Conservation (phyloP, 1,284 basidiomycete species). For the Polyporus tsugae region DNA sequence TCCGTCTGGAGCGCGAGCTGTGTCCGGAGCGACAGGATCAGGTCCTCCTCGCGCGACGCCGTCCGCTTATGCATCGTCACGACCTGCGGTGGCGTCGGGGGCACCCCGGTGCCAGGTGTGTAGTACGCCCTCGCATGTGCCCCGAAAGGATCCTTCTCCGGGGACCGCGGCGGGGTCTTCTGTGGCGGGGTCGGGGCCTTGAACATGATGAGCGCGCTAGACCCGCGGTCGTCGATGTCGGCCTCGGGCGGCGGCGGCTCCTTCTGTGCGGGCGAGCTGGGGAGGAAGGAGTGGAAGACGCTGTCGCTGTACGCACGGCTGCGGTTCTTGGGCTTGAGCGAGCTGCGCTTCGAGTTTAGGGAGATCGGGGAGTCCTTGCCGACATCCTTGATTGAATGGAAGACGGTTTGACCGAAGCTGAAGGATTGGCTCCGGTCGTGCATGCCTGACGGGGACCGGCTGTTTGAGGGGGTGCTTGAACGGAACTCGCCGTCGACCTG, state of each 20-base stretch:
- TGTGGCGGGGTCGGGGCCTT: conserved; percentile 35
- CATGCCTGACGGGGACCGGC: conserved; percentile 21
- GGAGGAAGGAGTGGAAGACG: conserved; percentile 61
- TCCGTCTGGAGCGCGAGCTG: conserved; percentile 76
- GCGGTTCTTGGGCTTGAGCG: conserved; percentile 46
- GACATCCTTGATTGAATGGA: conserved; percentile 45
- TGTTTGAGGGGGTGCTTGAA: conserved; percentile 22
- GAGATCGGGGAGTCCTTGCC: conserved; percentile 28
- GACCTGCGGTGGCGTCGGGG: conserved; percentile 66
- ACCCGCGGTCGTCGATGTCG: conserved; percentile 67
- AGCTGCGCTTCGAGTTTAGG: conserved; percentile 38
- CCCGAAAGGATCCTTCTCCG: conserved; percentile 75
- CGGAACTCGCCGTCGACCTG: conserved; percentile 24
- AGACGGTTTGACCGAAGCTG: conserved; percentile 67
- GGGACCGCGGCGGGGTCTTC: conserved; percentile 18
- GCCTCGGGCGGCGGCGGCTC: conserved; percentile 52
- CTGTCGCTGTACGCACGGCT: conserved; percentile 67
- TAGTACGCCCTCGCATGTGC: conserved; percentile 79
- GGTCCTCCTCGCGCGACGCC: conserved; percentile 71
- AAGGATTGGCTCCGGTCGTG: conserved; percentile 62
- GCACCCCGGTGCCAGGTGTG: conserved; percentile 73
- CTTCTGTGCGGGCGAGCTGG: conserved; percentile 25
- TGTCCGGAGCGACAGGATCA: conserved; percentile 75
- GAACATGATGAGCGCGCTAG: conserved; percentile 56
- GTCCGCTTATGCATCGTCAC: conserved; percentile 56